Evolutionary conservation across 352 stramenopile species (phyloP).

Genomic region (Phytophthora sojae): DNA sequence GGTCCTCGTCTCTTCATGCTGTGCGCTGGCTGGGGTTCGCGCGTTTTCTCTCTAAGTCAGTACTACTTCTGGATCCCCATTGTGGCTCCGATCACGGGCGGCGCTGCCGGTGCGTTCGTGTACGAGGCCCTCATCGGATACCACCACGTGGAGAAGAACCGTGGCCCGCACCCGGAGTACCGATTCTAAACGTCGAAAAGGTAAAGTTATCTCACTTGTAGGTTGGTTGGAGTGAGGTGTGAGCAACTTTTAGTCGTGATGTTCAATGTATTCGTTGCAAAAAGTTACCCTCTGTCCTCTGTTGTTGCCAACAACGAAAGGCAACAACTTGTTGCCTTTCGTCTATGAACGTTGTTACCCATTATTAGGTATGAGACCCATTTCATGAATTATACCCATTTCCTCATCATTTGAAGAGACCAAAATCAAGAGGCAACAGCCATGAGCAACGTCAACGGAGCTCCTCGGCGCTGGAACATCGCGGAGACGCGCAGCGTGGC

Average conservation of each 20-base stretch:
- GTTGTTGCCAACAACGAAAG: too few species aligned
- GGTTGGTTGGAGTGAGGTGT: too few species aligned
- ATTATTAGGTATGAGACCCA: too few species aligned
- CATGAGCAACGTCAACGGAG: neutral
- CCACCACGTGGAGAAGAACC: conserved; percentile 53
- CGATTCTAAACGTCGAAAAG: conserved; percentile 16
- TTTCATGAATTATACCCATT: too few species aligned
- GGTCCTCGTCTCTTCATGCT: conserved; percentile 49
- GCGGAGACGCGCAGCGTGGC: conserved; percentile 63
- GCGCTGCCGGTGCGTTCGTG: conserved; percentile 35
- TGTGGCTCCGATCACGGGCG: conserved; percentile 50
- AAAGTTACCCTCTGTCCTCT: too few species aligned
- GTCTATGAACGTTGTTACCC: too few species aligned
- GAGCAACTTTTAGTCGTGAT: too few species aligned
- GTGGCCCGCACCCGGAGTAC: conserved; percentile 28
- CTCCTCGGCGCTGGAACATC: conserved; percentile 63
- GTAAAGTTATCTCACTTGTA: too few species aligned
- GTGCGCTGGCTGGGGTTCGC: conserved; percentile 51
- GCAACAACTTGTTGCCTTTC: too few species aligned
- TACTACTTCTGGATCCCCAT: conserved; percentile 70
- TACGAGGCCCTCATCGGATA: conserved; percentile 49
- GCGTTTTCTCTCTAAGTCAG: conserved; percentile 49
- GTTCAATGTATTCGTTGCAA: too few species aligned
- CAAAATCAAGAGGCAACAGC: too few species aligned
- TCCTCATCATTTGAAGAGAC: too few species aligned